Evolutionary conservation across 306 rosid species (phyloP).

Genomic region (Crataegus laevigata): DNA sequence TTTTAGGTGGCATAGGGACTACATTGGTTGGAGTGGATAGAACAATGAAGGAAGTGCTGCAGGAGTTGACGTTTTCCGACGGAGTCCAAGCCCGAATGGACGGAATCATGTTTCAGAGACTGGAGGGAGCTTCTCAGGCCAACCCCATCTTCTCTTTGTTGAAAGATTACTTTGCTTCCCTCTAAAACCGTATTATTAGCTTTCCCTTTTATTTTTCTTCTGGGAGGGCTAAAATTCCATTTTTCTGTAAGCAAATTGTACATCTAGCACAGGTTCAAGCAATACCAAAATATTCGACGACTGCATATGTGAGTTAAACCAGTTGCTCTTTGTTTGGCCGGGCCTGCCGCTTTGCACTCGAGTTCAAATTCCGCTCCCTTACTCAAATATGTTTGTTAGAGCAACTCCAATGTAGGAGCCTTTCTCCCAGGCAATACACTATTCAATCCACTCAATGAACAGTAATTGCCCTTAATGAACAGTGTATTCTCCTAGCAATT

Average conservation of each 20-base stretch:
- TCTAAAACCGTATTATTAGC: constrained; percentile 16
- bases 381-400: too few relatives aligned
- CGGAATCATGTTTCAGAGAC: constrained; percentile 70
- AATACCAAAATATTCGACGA: too few relatives aligned
- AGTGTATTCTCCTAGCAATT: too few relatives aligned
- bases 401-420: too few relatives aligned
- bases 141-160: constrained; percentile 57
- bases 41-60: constrained; percentile 48
- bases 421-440: too few relatives aligned
- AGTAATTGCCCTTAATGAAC: too few relatives aligned
- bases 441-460: too few relatives aligned
- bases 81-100: constrained; percentile 94
- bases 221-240: neutral
- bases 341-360: too few relatives aligned
- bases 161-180: constrained; percentile 62
- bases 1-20: constrained; percentile 61
- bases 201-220: too few relatives aligned
- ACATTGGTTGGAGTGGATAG: constrained; percentile 57
- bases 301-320: too few relatives aligned
- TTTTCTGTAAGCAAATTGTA: neutral
- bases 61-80: constrained; percentile 46
- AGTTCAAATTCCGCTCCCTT: too few relatives aligned
- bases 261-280: neutral
- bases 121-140: constrained; percentile 57
- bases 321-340: too few relatives aligned